Evolutionary conservation across 495 filamentous ascomycete genomes (phyloP), one percentile per base, ranked within the genome.

Genomic region (Aspergillus mulundensis): DNA sequence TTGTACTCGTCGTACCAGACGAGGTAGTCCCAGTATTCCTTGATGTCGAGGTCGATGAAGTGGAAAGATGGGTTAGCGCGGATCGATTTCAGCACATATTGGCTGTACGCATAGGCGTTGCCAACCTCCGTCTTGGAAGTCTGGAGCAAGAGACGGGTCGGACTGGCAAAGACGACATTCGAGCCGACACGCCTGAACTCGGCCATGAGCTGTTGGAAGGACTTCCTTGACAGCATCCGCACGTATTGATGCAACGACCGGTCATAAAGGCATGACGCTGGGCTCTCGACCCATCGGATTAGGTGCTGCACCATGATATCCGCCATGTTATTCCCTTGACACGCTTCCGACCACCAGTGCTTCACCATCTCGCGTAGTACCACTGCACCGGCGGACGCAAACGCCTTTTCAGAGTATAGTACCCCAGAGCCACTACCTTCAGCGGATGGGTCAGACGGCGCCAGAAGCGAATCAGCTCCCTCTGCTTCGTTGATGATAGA

Each of bases 1-100:
- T 99, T 99, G 75, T 91, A 94, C 71, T 96, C 91, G 68, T 99
- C 94, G 58, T 97, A 97, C 94, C 94, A 99, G n/a, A 96, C 85
- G 0, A 99, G 84, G 69, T 97, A 97, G 66, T 99, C 94, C 94
- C 94, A 99, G 68, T 97, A 99, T 68, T 99, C 94, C 62, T 92
- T 96, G 67, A 99, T 95, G 61, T 97, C 89, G 10, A 99, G 80
- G 61, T 99, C 95, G 46, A 99, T 85, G 70, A 99, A 99, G 67
- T 95, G 88, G 77, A 99, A 99, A 0, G 95, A 81, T 0, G 94
- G 91, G 63, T 96, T 97, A 20, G 85, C 85, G 64, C 94, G 89
- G 69, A 99, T 95, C 16, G 91, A 93, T 75, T 96, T 96, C 56
- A 97, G 75, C 45, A 97, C 95, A 71, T 97, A 99, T 67, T 97